phyloP scores from a whole-genome alignment of 2,329 filamentous ascomycete genomes.

The Kalmusia sp. region DNA sequence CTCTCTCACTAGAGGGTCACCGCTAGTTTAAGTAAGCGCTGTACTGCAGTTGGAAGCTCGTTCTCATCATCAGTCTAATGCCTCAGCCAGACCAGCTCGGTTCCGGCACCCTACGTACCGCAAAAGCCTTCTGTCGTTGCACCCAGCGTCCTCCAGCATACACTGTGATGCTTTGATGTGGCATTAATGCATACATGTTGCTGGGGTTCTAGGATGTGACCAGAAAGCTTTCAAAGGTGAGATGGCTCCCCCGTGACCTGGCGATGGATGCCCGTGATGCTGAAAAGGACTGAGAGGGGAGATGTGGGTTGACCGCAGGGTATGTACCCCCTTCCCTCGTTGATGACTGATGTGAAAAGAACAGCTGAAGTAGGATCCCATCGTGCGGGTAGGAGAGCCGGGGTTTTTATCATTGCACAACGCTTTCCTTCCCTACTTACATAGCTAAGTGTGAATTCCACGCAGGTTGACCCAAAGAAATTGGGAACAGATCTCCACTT shows the following conservation, averaged over 20 bases:
- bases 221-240: slow-evolving; percentile 9
- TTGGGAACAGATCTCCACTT: slow-evolving; percentile 8
- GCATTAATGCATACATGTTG: slow-evolving; percentile 3
- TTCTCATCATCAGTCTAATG: slow-evolving; percentile 13
- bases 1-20: not conserved
- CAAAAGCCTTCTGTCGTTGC: not conserved
- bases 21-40: slow-evolving; percentile 1
- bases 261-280: not conserved
- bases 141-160: slow-evolving; percentile 8
- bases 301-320: not conserved
- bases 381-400: slow-evolving; percentile 9
- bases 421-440: slow-evolving; percentile 8
- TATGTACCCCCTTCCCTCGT: not conserved
- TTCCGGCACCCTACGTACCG: not conserved
- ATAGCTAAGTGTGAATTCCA: slow-evolving; percentile 14
- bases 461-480: slow-evolving; percentile 11
- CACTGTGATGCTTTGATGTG: not conserved
- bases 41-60: not conserved
- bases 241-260: slow-evolving; percentile 8
- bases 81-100: not conserved
- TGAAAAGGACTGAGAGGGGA: not conserved
- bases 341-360: slow-evolving; percentile 7
- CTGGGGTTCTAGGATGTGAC: slow-evolving; percentile 9
- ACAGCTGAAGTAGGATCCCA: slow-evolving; percentile 1
- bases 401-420: slow-evolving; percentile 12